Evolutionary conservation across 495 filamentous ascomycete genomes (phyloP), one percentile per base, ranked within the genome.

Genomic region (Penicillium parvum): DNA sequence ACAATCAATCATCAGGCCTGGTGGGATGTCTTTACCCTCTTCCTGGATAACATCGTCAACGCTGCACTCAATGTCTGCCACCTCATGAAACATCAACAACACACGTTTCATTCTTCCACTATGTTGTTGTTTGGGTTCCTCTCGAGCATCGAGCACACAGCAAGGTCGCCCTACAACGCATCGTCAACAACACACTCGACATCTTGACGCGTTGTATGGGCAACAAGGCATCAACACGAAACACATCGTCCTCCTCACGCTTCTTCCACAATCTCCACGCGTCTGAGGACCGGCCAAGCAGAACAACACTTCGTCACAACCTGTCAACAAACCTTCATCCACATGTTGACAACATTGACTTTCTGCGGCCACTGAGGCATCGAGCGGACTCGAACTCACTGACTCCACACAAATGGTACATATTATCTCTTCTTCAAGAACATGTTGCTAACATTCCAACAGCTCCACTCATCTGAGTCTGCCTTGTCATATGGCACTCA

Each of bases 21-120:
- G 37, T 64, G 58, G 61, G 42, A 59, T 19, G 30, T 51, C 3
- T 61, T 57, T 39, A 34, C 26, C 1, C 38, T 55, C 19, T 64
- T 50, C 35, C 52, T 52, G n/a, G 45, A 53, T 7, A 58, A 64
- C 26, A 47, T 64, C 6, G 17, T 61, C 1, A 49, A 39, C 29
- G 45, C 55, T 7, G 58, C 57, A 3, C 37, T 61, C 8, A 41
- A 45, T 39, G 49, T 64, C 9, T 64, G 58, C 40, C 48, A 40
- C 18, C 41, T 55, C 33, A 50, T 64, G 38, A 52, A 40, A 19
- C 14, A 14, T 7, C 37, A 41, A 20, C 43, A 36, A 14, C 17
- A 30, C 2, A 15, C 32, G 1, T 14, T 18, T 1, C 33, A 20
- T 20, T 44, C 40, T 3, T 22, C 26, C 19, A 39, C 32, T 16